These are phyloP conservation scores for Chaetoceros muelleri DNA, from an alignment of 108 stramenopile species.

Conservation along the genomic window DNA sequence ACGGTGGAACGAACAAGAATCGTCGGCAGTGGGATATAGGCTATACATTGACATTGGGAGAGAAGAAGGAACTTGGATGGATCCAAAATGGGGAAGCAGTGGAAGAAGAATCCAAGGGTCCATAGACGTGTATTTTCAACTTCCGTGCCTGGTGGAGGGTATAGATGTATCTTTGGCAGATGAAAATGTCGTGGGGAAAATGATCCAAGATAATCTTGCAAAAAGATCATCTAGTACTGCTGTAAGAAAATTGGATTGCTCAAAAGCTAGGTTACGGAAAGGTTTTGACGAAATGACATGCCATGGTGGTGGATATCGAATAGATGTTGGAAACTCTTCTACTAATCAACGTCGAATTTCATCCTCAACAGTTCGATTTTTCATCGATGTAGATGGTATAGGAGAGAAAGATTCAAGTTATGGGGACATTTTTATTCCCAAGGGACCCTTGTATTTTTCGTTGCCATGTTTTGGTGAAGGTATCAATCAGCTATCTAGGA, in stretches of 20 bases:
- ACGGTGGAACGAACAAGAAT: not conserved
- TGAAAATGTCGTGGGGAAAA: conserved; percentile 14
- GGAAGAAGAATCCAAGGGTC: conserved; percentile 50
- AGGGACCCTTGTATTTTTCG: conserved; percentile 56
- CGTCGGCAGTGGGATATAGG: conserved; percentile 23
- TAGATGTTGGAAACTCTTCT: conserved; percentile 21
- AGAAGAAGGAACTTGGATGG: conserved; percentile 78
- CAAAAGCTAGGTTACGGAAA: conserved; percentile 36
- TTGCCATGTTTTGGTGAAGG: conserved; percentile 49
- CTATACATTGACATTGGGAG: conserved; percentile 57
- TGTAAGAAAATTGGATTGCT: conserved; percentile 22
- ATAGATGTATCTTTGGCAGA: conserved; percentile 3
- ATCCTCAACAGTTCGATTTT: conserved; percentile 42
- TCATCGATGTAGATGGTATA: conserved; percentile 41
- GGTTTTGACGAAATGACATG: conserved; percentile 61
- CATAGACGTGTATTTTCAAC: conserved; percentile 41
- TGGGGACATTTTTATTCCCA: conserved; percentile 54
- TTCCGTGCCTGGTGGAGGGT: not conserved
- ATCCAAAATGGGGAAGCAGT: conserved; percentile 69
- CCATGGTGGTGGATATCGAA: conserved; percentile 42
- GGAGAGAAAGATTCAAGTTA: conserved; percentile 14
- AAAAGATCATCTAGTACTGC: conserved; percentile 20
- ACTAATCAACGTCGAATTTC: not conserved
- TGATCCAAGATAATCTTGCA: conserved; percentile 41
- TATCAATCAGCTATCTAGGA: conserved; percentile 32